Evolutionary conservation across 2,329 filamentous ascomycete species (phyloP), one percentile per base, ranked within the genome.

Genomic region (Nakataea oryzae): DNA sequence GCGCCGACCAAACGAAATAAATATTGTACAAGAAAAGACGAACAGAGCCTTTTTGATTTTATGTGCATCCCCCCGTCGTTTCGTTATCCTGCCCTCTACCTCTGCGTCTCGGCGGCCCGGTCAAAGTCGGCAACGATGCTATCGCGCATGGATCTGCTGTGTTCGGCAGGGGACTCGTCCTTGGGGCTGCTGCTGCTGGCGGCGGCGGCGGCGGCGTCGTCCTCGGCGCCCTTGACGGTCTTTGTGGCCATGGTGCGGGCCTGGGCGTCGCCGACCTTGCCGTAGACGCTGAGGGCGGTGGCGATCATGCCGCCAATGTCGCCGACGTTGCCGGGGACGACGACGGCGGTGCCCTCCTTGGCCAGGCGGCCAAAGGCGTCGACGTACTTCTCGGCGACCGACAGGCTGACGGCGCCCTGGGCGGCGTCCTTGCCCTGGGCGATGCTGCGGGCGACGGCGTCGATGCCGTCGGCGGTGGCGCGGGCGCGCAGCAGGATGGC

Each of bases 221-320:
- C 61, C 29, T 68, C 65, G 3, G 65, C 68, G 21, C 66, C 64
- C 54, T 65, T 64, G 60, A 66, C 62, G 27, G 55, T 62, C 8
- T 62, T 60, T n/a, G 65, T 58, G 59, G 66, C n/a, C 2, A 90
- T 81, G 13, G 81, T 79, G 72, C 83, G 87, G 47, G 86, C 84
- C 72, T 84, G 88, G 29, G 86, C 84, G 70, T 93, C 85, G 68
- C 86, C 91, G 57, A 99, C 90, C 74, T 96, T 97, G 63, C 93
- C 91, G 74, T 96, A 99, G 24, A 99, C 93, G 62, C 92, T 89
- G 81, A 99, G 87, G 2, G 93, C 95, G 24, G 91, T 96, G 54
- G 95, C 93, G 74, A 99, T 97, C 93, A 99, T 96, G 68, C 91
- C 86, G 62, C 91, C 89, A 68, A 99, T 93, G 72, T 99, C 95